Evolutionary conservation across 805 yeast genomes (phyloP).

Genomic region (Torulaspora franciscae): DNA sequence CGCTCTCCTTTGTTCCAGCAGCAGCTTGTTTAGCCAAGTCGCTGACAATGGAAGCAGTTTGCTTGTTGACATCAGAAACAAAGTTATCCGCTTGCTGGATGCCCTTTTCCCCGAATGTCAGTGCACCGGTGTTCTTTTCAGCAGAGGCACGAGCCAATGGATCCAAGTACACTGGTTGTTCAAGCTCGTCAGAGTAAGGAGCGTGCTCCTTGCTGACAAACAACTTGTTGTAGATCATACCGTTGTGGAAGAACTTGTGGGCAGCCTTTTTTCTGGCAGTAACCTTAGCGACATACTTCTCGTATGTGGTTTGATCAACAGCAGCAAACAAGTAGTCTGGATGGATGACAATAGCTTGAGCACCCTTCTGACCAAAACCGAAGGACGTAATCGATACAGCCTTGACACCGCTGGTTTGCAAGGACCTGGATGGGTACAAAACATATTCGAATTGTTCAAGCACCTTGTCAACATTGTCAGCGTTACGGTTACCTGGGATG

Average conservation of each 20-base stretch:
- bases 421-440: constrained; percentile 87
- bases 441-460: constrained; percentile 83
- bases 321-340: constrained; percentile 90
- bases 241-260: constrained; percentile 92
- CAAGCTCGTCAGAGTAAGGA: constrained; percentile 86
- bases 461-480: constrained; percentile 86
- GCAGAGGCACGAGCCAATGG: constrained; percentile 66
- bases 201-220: constrained; percentile 90
- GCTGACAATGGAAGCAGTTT: constrained; percentile 61
- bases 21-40: constrained; percentile 46
- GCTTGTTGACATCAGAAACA: constrained; percentile 39
- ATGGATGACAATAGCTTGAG: constrained; percentile 85
- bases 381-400: constrained; percentile 96
- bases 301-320: constrained; percentile 66
- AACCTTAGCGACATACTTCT: constrained; percentile 66
- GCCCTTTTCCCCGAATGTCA: constrained; percentile 45
- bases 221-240: constrained; percentile 84
- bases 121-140: constrained; percentile 38
- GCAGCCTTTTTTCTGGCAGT: constrained; percentile 78
- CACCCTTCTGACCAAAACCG: constrained; percentile 99
- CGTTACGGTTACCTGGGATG: constrained; percentile 98
- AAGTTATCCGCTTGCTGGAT: constrained; percentile 45
- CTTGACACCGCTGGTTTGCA: constrained; percentile 94
- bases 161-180: constrained; percentile 87
- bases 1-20: constrained; percentile 36